Base-by-base conservation (phyloP, 2,329 filamentous ascomycete genomes). In the Alternaria ethzedia region DNA sequence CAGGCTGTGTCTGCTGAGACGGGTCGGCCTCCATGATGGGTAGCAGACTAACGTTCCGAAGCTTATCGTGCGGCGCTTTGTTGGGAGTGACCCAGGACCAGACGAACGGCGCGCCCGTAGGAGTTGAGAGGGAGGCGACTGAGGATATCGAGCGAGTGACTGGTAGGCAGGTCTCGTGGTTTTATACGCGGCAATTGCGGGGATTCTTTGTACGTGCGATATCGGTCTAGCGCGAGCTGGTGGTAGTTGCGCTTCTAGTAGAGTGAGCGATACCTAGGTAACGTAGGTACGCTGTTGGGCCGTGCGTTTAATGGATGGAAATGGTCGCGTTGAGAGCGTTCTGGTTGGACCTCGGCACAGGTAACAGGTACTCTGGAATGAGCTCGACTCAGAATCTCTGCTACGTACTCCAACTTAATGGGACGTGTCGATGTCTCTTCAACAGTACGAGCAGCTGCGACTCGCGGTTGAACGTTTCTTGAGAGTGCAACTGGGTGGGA, bases 1-100 rank as follows among this genome's bases (percentile, higher is more conserved):
- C 89, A 64, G 83, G 84, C 67, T 88, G 87, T 10, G 87, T 89
- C 20, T 80, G 81, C 63, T 85, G 62, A 68, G 68, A 65, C 15
- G 77, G 60, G 21, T 68, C 65, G 4, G 64, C 63, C 17, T 62
- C 66, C 71, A 75, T 77, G 4, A 20, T 61, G 59, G 4, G n/a
- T 52, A 9, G 0, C 54, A 21, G n/a, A 13, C 7, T 54, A 10
- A 21, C 41, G 2, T 54, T 41, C 13, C 5, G 20, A 0, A 3
- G 30, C 21, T 23, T 26, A 58, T 50, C 2, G n/a, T 49, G 30
- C 13, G 36, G 17, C 13, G 32, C 23, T 28, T 28, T n/a, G 20
- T 21, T 2, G 20, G 28, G 23, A 17, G 11, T n/a, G 25, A 28
- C 11, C 23, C n/a, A 11, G 12, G 30, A 52, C 46, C 17, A 15